Evolutionary conservation across 129 eudicot species (phyloP).

Genomic region (sunflower (Helianthus annuus)): HanXRQr2.0-SUNRISE NC_035442.2:104907917-104908416

Average conservation of each 20-base stretch:
- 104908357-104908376: too few relatives aligned
- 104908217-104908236: conserved; percentile 32
- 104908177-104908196: conserved; percentile 28
- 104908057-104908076: conserved; percentile 50
- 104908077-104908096: conserved; percentile 43
- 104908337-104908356: too few relatives aligned
- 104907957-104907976: conserved; percentile 66
- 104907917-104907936: conserved; percentile 59
- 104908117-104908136: conserved; percentile 44
- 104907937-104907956: conserved; percentile 53
- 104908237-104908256: conserved; percentile 29
- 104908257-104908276: conserved; percentile 7
- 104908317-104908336: too few relatives aligned
- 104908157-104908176: conserved; percentile 7
- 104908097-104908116: conserved; percentile 45
- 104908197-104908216: conserved; percentile 17
- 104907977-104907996: conserved; percentile 80
- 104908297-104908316: not conserved
- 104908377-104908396: too few relatives aligned
- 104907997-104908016: conserved; percentile 47
- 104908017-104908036: conserved; percentile 52
- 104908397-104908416: too few relatives aligned
- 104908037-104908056: conserved; percentile 55
- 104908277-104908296: conserved; percentile 14
- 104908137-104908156: conserved; percentile 44